Conservation (phyloP, 1,284 basidiomycete species). For the Takashimella tepidaria region DNA sequence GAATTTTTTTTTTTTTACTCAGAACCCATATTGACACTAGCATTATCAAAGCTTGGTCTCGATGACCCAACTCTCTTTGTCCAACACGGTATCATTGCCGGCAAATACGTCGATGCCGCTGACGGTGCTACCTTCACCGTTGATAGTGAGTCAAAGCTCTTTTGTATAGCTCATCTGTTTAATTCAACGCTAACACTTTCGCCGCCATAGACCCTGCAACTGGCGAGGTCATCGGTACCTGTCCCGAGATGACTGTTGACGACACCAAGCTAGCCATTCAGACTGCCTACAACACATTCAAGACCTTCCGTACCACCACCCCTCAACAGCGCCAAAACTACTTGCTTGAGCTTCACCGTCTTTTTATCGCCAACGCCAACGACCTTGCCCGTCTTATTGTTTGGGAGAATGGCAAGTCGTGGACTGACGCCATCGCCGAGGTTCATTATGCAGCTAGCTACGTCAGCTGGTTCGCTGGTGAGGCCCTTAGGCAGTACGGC, state of each 20-base stretch:
- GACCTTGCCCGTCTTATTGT: conserved; percentile 45
- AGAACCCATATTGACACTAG: not conserved
- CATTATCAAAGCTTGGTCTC: conserved; percentile 48
- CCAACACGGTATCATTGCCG: conserved; percentile 70
- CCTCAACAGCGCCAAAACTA: conserved; percentile 30
- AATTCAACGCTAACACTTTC: no score
- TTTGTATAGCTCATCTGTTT: no score
- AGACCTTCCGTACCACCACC: conserved; percentile 73
- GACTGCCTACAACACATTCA: conserved; percentile 69
- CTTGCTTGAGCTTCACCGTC: conserved; percentile 29
- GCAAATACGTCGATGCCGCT: conserved; percentile 74
- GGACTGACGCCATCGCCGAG: conserved; percentile 76
- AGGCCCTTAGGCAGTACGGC: conserved; percentile 66
- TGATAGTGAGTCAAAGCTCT: conserved; percentile 56
- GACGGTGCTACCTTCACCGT: conserved; percentile 67
- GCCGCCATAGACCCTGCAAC: conserved; percentile 69
- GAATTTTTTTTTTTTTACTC: no score
- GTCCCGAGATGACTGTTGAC: conserved; percentile 77
- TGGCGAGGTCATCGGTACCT: conserved; percentile 66
- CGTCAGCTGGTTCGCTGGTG: conserved; percentile 79
- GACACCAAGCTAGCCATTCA: conserved; percentile 77
- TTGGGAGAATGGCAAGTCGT: conserved; percentile 84
- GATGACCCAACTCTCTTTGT: conserved; percentile 70
- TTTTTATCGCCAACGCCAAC: conserved; percentile 31
- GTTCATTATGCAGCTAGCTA: conserved; percentile 76